Conservation (phyloP, 2,329 filamentous ascomycete species). For the Alternaria sp. region DNA sequence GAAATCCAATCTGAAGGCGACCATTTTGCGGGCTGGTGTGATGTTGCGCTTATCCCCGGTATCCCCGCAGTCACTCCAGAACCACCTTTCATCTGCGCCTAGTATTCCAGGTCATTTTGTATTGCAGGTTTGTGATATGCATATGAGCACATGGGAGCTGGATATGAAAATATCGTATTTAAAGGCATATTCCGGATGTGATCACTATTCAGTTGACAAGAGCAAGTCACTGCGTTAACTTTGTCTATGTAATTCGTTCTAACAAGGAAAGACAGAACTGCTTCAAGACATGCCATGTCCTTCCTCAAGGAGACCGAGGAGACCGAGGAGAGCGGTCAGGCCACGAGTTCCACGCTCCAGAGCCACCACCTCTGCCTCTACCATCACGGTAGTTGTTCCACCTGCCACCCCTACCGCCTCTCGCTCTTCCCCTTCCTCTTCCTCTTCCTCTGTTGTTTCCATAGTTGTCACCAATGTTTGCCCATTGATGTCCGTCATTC, state of each 20-base stretch:
- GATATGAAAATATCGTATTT: not conserved
- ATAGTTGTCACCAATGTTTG: not conserved
- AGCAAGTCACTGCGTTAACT: not conserved
- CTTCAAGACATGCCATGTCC: not conserved
- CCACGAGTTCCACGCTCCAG: not conserved
- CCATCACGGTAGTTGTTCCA: not conserved
- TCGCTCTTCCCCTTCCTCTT: not conserved
- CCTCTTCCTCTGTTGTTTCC: not conserved
- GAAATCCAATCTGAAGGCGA: conserved; percentile 5
- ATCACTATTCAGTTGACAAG: not conserved
- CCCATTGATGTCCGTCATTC: conserved; percentile 10
- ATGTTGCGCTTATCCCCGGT: conserved; percentile 17
- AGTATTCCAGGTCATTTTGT: not conserved
- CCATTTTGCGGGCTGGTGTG: not conserved
- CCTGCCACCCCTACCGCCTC: not conserved
- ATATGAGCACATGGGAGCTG: not conserved
- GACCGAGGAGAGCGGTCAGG: not conserved
- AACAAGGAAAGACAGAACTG: not conserved
- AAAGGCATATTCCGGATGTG: not conserved
- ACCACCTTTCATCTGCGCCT: not conserved
- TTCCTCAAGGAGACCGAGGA: not conserved
- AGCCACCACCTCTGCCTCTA: conserved; percentile 1
- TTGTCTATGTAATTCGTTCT: not conserved
- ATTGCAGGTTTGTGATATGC: not conserved
- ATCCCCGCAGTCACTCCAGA: conserved; percentile 8